Evolutionary conservation across 305 asterid genomes (phyloP), one percentile per base, ranked within the genome.

Genomic region (Coffea humblotiana): DNA sequence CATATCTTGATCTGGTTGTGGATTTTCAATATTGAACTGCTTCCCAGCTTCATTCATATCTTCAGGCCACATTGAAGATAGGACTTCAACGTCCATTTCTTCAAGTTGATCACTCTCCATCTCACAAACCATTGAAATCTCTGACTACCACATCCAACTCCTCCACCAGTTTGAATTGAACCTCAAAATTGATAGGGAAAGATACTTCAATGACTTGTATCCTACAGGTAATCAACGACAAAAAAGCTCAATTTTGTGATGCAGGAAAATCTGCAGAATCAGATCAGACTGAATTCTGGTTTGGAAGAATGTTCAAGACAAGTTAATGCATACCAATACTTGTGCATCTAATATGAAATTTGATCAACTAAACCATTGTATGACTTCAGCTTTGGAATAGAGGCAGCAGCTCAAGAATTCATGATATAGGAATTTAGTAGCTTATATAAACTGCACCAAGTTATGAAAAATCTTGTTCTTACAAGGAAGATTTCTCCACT

Each of bases 41-140:
- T 92, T 86, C 15, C 98, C 97, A 8, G 89, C 97, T 76, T 91
- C 98, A 29, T 92, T 93, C 71, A 93, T 92, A 82, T 92, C 95
- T 77, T 95, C 98, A 23, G 98, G 99, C 99, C 99, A 95, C 99
- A 95, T 95, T 13, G 98, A 95, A 19, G 96, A 85, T 25, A 95
- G 92, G 85, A 92, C 80, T 82, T 87, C 97, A 19, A 90, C 78
- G 61, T 95, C 98, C 92, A 87, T 88, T 27, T 95, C 98, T 78
- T 93, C 97, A 0, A 87, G 64, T 52, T 84, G 88, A 52, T 91
- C 93, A 4, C 71, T 79, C 81, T 92, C 93, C 91, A 89, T 93
- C 81, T 92, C 97, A 66, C 93, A 91, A 54, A 93, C 97, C 98
- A 92, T 91, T 82, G 68, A 13, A 9, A 61, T 49, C 60, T 29